A percentile compares a stretch with the other conserved stretches of the same genome.
phyloP scores from a whole-genome alignment of 306 rosid genomes.

The Amphicarpaea edgeworthii region DNA sequence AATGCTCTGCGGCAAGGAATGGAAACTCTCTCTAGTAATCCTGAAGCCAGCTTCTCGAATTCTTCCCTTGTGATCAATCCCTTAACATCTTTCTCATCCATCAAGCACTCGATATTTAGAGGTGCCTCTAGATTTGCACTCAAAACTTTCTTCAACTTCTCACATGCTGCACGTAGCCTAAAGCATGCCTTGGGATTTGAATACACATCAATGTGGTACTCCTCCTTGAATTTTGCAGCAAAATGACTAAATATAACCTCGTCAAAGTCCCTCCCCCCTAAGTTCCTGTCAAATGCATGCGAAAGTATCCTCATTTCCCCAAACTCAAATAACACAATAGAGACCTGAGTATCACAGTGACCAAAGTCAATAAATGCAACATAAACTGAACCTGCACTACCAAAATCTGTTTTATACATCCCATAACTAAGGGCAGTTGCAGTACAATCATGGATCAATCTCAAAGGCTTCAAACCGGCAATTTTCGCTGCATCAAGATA shows the following conservation, averaged over 20 bases:
- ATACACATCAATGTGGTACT: conserved; percentile 72
- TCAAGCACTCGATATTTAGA: conserved; percentile 90
- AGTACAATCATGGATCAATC: conserved; percentile 94
- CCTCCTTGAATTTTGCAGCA: conserved; percentile 75
- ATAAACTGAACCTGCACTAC: conserved; percentile 51
- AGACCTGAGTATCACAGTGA: conserved; percentile 92
- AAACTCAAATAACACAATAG: conserved; percentile 73
- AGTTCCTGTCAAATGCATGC: conserved; percentile 76
- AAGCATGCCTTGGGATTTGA: conserved; percentile 81
- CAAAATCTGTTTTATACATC: conserved; percentile 77
- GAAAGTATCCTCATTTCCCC: conserved; percentile 86
- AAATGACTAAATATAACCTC: conserved; percentile 88
- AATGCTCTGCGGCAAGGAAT: conserved; percentile 79
- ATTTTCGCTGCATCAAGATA: conserved; percentile 85
- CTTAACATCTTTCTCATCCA: conserved; percentile 99
- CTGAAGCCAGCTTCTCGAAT: conserved; percentile 80
- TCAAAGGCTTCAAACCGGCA: conserved; percentile 86
- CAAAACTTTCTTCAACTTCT: conserved; percentile 93
- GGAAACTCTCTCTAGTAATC: conserved; percentile 70
- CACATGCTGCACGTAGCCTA: conserved; percentile 87
- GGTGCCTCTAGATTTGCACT: conserved; percentile 97
- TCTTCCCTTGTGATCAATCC: conserved; percentile 93
- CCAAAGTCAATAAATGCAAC: conserved; percentile 95
- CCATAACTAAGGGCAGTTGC: conserved; percentile 99
- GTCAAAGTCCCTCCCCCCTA: conserved; percentile 96